Evolutionary conservation across 78 protist species (phyloP).

Genomic region (Dictyostelium discoideum): DNA sequence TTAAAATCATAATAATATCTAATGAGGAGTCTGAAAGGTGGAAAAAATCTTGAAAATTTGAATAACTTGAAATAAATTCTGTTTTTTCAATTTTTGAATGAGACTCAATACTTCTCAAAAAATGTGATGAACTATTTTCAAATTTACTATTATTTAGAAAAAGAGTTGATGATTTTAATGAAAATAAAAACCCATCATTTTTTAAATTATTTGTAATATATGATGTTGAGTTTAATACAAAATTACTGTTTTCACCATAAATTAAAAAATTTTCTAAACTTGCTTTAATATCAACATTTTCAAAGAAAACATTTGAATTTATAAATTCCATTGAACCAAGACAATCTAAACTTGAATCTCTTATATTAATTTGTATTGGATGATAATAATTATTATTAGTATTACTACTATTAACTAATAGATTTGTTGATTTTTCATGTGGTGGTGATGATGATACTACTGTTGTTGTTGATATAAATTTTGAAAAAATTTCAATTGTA

Average conservation of each 20-base stretch:
- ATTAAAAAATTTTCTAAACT: not conserved
- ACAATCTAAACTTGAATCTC: not conserved
- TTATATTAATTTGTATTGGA: not conserved
- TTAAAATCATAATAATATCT: not conserved
- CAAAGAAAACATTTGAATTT: not conserved
- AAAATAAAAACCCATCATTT: not conserved
- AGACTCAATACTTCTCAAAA: not conserved
- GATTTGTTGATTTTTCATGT: too few species aligned
- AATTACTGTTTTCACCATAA: not conserved
- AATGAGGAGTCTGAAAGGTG: not conserved
- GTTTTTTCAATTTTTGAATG: not conserved
- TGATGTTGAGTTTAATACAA: not conserved
- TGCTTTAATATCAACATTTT: not conserved
- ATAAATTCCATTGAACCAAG: not conserved
- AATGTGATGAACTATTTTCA: not conserved
- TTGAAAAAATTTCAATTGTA: not conserved
- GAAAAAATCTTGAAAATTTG: not conserved
- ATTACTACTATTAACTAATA: too few species aligned
- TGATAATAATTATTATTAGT: too few species aligned
- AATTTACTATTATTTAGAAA: not conserved
- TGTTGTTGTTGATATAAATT: not conserved
- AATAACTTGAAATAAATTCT: not conserved
- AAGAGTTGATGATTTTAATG: not conserved
- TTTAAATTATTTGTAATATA: not conserved
- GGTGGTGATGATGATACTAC: too few species aligned